Evolutionary conservation across 2,329 filamentous ascomycete species (phyloP).

Genomic region (Fusarium graminum): DNA sequence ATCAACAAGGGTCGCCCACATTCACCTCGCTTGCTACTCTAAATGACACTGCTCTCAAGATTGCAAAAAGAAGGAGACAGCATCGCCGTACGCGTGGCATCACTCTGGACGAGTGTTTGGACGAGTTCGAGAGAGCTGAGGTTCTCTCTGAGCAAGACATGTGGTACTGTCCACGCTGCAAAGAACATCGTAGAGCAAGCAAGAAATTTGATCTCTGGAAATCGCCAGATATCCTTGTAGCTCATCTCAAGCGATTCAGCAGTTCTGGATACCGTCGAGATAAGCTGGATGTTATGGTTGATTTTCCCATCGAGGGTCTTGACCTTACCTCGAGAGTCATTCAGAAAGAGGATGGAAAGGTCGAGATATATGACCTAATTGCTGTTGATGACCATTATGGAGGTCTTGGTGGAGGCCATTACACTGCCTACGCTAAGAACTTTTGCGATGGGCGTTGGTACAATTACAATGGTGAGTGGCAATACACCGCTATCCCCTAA

Average conservation of each 20-base stretch:
- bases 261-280: slow-evolving; percentile 84
- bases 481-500: not conserved
- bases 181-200: slow-evolving; percentile 89
- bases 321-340: slow-evolving; percentile 86
- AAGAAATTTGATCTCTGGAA: slow-evolving; percentile 99
- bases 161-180: slow-evolving; percentile 97
- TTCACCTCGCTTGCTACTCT: slow-evolving; percentile 66
- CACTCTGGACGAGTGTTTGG: slow-evolving; percentile 88
- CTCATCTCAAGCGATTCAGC: slow-evolving; percentile 96
- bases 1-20: slow-evolving; percentile 70
- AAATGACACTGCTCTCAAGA: slow-evolving; percentile 74
- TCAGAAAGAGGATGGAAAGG: slow-evolving; percentile 82
- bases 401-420: slow-evolving; percentile 92
- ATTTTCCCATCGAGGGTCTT: slow-evolving; percentile 90
- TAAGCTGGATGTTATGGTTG: slow-evolving; percentile 90
- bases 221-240: slow-evolving; percentile 91
- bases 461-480: slow-evolving; percentile 87
- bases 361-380: slow-evolving; percentile 91
- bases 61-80: slow-evolving; percentile 73
- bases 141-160: slow-evolving; percentile 94
- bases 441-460: slow-evolving; percentile 93
- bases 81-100: slow-evolving; percentile 72
- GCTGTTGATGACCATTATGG: slow-evolving; percentile 97
- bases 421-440: slow-evolving; percentile 94
- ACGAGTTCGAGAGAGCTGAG: slow-evolving; percentile 95